Evolutionary conservation across 2,329 filamentous ascomycete species (phyloP).

Genomic region (Thelonectria olida): DNA sequence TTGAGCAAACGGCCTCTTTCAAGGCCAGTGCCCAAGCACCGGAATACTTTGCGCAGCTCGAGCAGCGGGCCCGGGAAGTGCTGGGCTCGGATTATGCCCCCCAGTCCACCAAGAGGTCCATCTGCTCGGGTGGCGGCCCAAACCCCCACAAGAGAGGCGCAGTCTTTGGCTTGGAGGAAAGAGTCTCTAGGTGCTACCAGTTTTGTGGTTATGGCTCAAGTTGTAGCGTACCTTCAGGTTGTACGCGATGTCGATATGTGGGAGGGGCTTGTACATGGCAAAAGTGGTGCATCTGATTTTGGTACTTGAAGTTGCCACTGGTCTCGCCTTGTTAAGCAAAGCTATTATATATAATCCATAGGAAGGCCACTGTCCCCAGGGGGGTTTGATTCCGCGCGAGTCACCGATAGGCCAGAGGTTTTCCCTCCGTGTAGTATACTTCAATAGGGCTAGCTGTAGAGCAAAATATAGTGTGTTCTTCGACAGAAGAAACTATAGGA

Average conservation of each 20-base stretch:
- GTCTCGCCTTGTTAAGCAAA: no score
- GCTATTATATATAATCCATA: no score
- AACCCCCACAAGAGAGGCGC: neutral
- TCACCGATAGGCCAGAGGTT: no score
- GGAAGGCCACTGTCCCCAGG: no score
- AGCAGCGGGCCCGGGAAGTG: neutral
- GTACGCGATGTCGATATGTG: neutral
- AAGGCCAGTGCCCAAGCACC: neutral
- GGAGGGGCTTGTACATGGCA: neutral
- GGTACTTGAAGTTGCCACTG: no score
- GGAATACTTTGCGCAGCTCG: conserved; percentile 1
- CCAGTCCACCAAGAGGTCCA: neutral
- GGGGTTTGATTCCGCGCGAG: no score
- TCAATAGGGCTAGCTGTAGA: no score
- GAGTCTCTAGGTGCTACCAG: neutral
- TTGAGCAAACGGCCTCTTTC: conserved; percentile 1
- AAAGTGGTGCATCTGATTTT: neutral
- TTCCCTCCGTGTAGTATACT: no score
- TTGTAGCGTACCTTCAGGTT: neutral
- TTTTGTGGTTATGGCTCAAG: neutral
- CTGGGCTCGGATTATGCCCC: neutral
- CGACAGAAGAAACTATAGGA: no score
- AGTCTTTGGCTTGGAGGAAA: neutral
- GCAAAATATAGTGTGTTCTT: no score
- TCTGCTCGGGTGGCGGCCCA: neutral